Percentiles rank a stretch among this genome's conserved stretches.
phyloP scores from a whole-genome alignment of 176 grass and related monocot species.

The Oryza longistaminata region DNA sequence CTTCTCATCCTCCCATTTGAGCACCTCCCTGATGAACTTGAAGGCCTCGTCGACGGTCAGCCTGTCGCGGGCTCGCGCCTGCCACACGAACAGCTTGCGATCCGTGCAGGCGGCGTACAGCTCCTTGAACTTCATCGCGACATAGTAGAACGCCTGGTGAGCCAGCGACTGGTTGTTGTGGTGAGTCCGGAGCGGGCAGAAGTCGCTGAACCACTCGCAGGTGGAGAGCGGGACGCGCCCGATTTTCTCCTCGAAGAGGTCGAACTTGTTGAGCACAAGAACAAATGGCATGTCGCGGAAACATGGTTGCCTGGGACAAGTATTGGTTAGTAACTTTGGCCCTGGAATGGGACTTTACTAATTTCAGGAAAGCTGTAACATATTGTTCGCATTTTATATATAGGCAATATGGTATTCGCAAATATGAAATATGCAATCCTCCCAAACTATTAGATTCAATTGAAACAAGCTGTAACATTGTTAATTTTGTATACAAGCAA shows the following conservation, averaged over 20 bases:
- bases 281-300: slow-evolving; percentile 81
- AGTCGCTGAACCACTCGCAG: slow-evolving; percentile 88
- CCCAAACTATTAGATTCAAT: background rate
- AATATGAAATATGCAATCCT: background rate
- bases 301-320: slow-evolving; percentile 62
- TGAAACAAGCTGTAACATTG: background rate
- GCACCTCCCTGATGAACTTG: slow-evolving; percentile 75
- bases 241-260: slow-evolving; percentile 90
- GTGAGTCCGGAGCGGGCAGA: slow-evolving; percentile 70
- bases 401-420: background rate
- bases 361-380: slow-evolving; percentile 19
- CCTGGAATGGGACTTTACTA: slow-evolving; percentile 3
- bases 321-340: background rate
- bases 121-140: slow-evolving; percentile 90
- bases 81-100: slow-evolving; percentile 90
- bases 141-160: slow-evolving; percentile 92
- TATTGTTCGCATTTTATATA: background rate
- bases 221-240: slow-evolving; percentile 37
- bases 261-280: slow-evolving; percentile 93
- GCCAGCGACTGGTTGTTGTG: slow-evolving; percentile 83
- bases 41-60: slow-evolving; percentile 79
- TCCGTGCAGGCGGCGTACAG: slow-evolving; percentile 56
- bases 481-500: background rate
- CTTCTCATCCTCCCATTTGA: slow-evolving; percentile 88
- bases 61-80: slow-evolving; percentile 64